These are phyloP conservation scores for Monsonia emarginata DNA, from an alignment of 441 rosid species.

Conservation along the genomic window DNA sequence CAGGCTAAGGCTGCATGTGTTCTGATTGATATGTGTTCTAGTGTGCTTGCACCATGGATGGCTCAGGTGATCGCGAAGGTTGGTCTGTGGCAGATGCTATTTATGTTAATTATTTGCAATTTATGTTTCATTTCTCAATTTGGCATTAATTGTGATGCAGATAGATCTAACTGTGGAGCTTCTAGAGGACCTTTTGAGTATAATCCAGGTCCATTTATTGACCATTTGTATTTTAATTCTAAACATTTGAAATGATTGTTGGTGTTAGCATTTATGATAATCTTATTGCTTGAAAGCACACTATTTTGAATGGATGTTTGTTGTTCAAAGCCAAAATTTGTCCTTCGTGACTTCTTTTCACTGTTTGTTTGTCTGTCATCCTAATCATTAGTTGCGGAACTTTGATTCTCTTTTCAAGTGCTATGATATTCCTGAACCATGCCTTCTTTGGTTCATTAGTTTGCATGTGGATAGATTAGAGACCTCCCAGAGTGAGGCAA, in stretches of 20 bases:
- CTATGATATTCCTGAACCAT: not conserved
- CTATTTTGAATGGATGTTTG: not conserved
- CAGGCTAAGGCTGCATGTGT: constrained; percentile 88
- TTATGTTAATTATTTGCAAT: constrained; percentile 11
- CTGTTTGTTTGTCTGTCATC: not conserved
- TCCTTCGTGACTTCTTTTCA: not conserved
- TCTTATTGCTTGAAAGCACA: not conserved
- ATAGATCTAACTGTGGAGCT: constrained; percentile 69
- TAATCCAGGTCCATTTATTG: constrained; percentile 46
- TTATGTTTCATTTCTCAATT: constrained; percentile 16
- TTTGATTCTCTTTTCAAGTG: not conserved
- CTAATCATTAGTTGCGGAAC: not conserved
- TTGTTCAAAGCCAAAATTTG: not conserved
- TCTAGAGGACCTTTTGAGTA: constrained; percentile 67
- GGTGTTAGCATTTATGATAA: not conserved
- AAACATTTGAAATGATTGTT: constrained; percentile 7
- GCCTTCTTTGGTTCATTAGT: not conserved
- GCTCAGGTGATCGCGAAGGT: constrained; percentile 71
- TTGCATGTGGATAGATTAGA: not conserved
- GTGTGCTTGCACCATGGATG: constrained; percentile 71
- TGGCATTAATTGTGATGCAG: constrained; percentile 32
- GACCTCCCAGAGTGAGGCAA: constrained; percentile 1
- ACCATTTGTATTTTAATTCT: not conserved
- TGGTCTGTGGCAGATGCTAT: constrained; percentile 16
- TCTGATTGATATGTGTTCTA: constrained; percentile 66